phyloP scores from a whole-genome alignment of 495 filamentous ascomycete species.

The Penicillium verhagenii region DNA sequence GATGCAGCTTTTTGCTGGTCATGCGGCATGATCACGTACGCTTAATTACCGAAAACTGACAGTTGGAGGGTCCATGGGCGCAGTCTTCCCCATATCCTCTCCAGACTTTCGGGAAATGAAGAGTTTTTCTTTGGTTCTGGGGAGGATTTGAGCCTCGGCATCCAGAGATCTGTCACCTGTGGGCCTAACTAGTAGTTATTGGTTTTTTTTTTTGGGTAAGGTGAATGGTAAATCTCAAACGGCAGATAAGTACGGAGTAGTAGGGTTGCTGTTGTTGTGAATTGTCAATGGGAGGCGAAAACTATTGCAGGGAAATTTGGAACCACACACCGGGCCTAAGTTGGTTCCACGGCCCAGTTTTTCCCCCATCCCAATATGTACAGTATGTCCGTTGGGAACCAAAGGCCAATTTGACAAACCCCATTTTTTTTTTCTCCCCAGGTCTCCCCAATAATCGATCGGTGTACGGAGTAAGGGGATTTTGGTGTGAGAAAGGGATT shows the following conservation, averaged over 20 bases:
- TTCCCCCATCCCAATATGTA: not conserved
- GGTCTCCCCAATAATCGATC: not conserved
- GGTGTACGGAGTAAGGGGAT: not conserved
- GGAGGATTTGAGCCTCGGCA: not conserved
- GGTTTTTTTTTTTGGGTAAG: not conserved
- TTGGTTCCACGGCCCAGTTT: no score
- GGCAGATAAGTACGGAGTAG: not conserved
- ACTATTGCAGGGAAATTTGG: not conserved
- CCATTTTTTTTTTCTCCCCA: not conserved
- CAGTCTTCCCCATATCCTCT: not conserved
- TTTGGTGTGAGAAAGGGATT: not conserved
- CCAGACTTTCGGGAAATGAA: not conserved
- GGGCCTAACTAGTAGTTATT: not conserved
- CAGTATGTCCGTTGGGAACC: not conserved
- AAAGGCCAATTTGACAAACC: not conserved
- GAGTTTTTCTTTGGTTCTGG: not conserved
- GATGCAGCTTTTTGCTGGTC: not conserved
- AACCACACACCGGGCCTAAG: not conserved
- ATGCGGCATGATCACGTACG: not conserved
- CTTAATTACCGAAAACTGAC: constrained; percentile 20
- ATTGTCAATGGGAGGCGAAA: not conserved
- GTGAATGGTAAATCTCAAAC: not conserved
- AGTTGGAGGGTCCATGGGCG: constrained; percentile 1
- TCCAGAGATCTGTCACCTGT: not conserved
- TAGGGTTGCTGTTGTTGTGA: no score